A percentile compares a stretch with the other conserved stretches of the same genome.
phyloP scores from a whole-genome alignment of 2,329 filamentous ascomycete genomes.

The Diplodia seriata region DNA sequence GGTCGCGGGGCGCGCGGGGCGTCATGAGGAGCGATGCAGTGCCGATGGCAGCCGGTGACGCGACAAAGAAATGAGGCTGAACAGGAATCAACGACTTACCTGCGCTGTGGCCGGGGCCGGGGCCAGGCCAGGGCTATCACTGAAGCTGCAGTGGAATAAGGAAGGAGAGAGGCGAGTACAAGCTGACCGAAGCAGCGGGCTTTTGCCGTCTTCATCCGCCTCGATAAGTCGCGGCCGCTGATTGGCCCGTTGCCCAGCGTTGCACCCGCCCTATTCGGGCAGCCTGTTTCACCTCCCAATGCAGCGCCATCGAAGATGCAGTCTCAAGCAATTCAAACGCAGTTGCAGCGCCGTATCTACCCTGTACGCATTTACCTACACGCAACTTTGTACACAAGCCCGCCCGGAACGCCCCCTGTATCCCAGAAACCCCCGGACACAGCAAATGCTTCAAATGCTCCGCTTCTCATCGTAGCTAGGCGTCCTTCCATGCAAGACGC shows the following conservation, averaged over 20 bases:
- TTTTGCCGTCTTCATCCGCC: slow-evolving; percentile 25
- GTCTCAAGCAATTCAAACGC: background rate
- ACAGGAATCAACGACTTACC: slow-evolving; percentile 6
- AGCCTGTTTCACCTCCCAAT: background rate
- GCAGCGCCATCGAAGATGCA: too few relatives aligned
- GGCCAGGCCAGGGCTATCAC: background rate
- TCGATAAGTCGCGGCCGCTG: slow-evolving; percentile 6
- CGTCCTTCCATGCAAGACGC: slow-evolving; percentile 49
- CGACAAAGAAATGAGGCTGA: background rate
- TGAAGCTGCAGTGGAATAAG: background rate
- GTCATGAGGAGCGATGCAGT: background rate
- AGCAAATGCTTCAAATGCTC: slow-evolving; percentile 5
- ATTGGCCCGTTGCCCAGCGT: slow-evolving; percentile 9
- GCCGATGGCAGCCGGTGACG: slow-evolving; percentile 14
- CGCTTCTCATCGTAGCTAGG: slow-evolving; percentile 28
- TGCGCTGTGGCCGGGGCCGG: background rate
- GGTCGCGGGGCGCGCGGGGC: slow-evolving; percentile 7
- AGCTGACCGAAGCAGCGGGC: slow-evolving; percentile 4
- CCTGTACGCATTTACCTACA: slow-evolving; percentile 9
- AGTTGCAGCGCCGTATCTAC: slow-evolving; percentile 22
- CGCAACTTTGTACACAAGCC: slow-evolving; percentile 12
- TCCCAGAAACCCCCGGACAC: slow-evolving; percentile 6
- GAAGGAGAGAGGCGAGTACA: slow-evolving; percentile 1
- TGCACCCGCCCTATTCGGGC: background rate
- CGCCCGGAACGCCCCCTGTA: slow-evolving; percentile 21